Base-by-base conservation (phyloP, 192 early-diverging fungal genomes). In the Jimgerdemannia lactiflua region DNA sequence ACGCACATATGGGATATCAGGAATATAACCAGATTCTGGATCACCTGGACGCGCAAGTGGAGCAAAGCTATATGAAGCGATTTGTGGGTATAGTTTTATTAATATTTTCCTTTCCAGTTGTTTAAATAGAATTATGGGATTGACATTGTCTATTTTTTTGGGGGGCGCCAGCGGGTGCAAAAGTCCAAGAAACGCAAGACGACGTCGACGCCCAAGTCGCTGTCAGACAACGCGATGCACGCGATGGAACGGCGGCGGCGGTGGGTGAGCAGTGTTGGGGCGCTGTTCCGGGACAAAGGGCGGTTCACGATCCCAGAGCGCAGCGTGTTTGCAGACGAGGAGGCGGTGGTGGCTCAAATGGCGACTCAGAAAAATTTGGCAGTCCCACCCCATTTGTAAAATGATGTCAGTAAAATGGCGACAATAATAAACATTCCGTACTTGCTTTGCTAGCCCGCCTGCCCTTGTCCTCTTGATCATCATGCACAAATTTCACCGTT, bases 21-120 rank as follows among this genome's bases (percentile, higher is more conserved):
- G 93, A 98, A 82, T 98, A 95, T 84, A 91, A 88, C 40, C 86
- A 89, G 41, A 91, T 97, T 18, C 80, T 97, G 71, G 96, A 97
- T 71, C 92, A 94, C 69, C 84, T 96, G 42, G 95, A 97, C 77
- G 93, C 91, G 78, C 93, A 94, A 79, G 92, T 98, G 19, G 96
- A 97, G 77, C 89, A 92, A 77, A 89, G 90, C 77, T 98, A 95
- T 75, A 78, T 91, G 39, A 95, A 95, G 80, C 88, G 96, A 70
- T 93, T 95, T 84, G 93, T 95, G 84, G 75, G 88, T 88, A 11
- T 17, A 7, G 29, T n/a, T 66, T 44, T 19, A 3, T 44, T 3
- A 72, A 3, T 77, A 42, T n/a, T 43, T 18, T 14, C 3, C 18
- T 43, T n/a, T 43, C 54, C 29, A 29, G 29, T 29, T 29, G 29